phyloP scores from a whole-genome alignment of 176 grass and related monocot species.

The Secale cereale region DNA sequence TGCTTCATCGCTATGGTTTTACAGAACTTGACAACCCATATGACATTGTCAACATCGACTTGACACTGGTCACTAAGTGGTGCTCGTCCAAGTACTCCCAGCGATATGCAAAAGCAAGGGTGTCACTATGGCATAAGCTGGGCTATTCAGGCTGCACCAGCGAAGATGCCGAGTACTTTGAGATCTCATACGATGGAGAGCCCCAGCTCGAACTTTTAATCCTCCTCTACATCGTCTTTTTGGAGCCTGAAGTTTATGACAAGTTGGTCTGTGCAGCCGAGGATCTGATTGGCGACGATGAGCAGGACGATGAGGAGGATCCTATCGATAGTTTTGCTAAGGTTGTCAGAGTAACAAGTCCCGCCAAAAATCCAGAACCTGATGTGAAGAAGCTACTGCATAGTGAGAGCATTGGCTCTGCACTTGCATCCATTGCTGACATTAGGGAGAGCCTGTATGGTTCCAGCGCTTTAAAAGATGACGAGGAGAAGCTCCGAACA shows the following conservation, averaged over 20 bases:
- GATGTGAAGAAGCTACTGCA: slow-evolving; percentile 65
- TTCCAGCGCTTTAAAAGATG: slow-evolving; percentile 46
- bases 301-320: slow-evolving; percentile 44
- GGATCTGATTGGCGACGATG: slow-evolving; percentile 39
- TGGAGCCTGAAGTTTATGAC: slow-evolving; percentile 58
- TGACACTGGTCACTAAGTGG: slow-evolving; percentile 62
- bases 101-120: slow-evolving; percentile 53
- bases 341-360: slow-evolving; percentile 39
- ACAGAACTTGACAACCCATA: slow-evolving; percentile 78
- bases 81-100: slow-evolving; percentile 63
- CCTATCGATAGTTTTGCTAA: slow-evolving; percentile 39
- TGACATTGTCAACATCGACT: slow-evolving; percentile 85
- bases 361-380: slow-evolving; percentile 28
- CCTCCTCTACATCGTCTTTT: slow-evolving; percentile 68
- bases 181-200: slow-evolving; percentile 81
- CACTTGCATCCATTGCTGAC: slow-evolving; percentile 64
- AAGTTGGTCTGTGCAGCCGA: slow-evolving; percentile 41
- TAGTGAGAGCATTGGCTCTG: slow-evolving; percentile 44
- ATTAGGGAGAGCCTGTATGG: slow-evolving; percentile 69
- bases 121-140: slow-evolving; percentile 61
- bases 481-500: slow-evolving; percentile 30
- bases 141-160: slow-evolving; percentile 74
- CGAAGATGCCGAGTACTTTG: slow-evolving; percentile 78
- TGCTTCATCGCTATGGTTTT: slow-evolving; percentile 92
- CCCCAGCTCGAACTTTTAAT: slow-evolving; percentile 72